Base-by-base conservation (phyloP, 1,139 yeast genomes). In the Diutina rugosa region DNA sequence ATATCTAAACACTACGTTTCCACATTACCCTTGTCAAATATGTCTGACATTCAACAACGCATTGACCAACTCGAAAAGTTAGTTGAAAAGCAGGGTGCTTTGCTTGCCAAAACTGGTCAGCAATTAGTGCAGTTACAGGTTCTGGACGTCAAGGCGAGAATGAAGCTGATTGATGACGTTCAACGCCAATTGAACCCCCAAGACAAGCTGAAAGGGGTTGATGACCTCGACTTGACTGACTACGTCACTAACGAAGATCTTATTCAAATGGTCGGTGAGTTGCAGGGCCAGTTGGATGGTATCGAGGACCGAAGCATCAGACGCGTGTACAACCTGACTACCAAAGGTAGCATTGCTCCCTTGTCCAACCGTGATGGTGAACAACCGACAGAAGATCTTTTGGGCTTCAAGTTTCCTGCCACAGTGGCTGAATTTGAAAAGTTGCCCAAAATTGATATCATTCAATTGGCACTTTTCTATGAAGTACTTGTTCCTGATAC, bases 221-320 rank as follows among this genome's bases (percentile, higher is more conserved):
- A 58, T 16, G 54, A 49, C 9, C 61, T 78, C 28, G 88, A 83
- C 60, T 64, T 83, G 12, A 70, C 79, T 4, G 91, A 87, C 60
- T 84, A 77, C 60, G 87, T 84, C 46, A 83, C 90, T 14, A 85
- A 87, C 62, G 95, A 87, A 58, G 98, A 91, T 64, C 72, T 91
- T 21, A 89, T 87, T 1, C 64, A 64, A 62, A 57, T 65, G 54
- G 97, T 90, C 12, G 90, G 90, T 6, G 98, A 91, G 67, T 72
- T 91, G 58, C 97, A 90, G 69, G 86, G 87, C 6, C 97, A 91
- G 70, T 76, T 91, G 63, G 95, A 88, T 56, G 72, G 73, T 16
- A 69, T 85, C 44, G 95, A 87, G 64, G 87, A 85, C 58, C 75
- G 91, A 60, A 75, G 83, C 14, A 78, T 84, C 55, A 75, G 82